A percentile compares a stretch with the other conserved stretches of the same genome.
These are phyloP conservation scores for Emmonsiellopsis sp. DNA, from an alignment of 2,329 filamentous ascomycete genomes.

Conservation along the genomic window DNA sequence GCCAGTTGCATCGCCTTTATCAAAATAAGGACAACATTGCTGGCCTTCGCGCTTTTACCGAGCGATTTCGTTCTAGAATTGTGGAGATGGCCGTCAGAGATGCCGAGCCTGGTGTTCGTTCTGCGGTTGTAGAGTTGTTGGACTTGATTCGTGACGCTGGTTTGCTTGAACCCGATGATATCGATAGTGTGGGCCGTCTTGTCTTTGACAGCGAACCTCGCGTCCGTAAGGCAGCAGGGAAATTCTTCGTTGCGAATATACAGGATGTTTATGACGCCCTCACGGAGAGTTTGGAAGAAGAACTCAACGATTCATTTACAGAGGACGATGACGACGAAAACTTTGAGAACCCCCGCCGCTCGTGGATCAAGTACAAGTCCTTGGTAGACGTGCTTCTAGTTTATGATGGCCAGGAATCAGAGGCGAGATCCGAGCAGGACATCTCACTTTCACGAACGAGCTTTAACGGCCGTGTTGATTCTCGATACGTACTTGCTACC, in stretches of 20 bases:
- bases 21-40: conserved; percentile 68
- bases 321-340: conserved; percentile 59
- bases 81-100: conserved; percentile 90
- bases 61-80: conserved; percentile 75
- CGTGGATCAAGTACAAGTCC: conserved; percentile 89
- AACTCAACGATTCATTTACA: conserved; percentile 65
- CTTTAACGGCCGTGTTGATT: conserved; percentile 61
- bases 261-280: conserved; percentile 70
- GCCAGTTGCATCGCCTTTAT: conserved; percentile 72
- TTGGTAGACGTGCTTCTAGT: conserved; percentile 72
- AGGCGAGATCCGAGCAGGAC: conserved; percentile 20
- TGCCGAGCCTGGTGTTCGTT: conserved; percentile 69
- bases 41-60: conserved; percentile 79
- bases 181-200: conserved; percentile 77
- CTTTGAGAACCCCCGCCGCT: conserved; percentile 63
- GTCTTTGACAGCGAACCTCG: conserved; percentile 80
- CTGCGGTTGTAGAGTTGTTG: conserved; percentile 70
- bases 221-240: conserved; percentile 79
- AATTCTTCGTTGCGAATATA: conserved; percentile 84
- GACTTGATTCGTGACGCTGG: conserved; percentile 75
- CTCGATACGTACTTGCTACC: conserved; percentile 75
- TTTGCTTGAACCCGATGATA: conserved; percentile 81
- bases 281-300: conserved; percentile 74
- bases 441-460: conserved; percentile 19
- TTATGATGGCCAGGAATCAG: conserved; percentile 60